Conservation (phyloP, 192 early-diverging fungal species). For the Thamnidium elegans region DNA sequence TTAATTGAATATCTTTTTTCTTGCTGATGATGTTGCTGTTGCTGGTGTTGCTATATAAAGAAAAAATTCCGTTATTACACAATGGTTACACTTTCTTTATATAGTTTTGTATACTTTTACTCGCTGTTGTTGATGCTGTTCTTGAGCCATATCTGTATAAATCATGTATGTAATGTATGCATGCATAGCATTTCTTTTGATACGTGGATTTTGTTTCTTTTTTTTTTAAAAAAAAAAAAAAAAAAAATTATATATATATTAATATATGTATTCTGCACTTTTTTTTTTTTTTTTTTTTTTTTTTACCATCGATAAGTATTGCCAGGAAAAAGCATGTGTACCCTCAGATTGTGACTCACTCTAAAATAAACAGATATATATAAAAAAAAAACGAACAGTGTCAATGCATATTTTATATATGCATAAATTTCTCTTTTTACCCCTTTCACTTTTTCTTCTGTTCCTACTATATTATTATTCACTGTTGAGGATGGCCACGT, state of each 20-base stretch:
- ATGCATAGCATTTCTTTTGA: constrained; percentile 49
- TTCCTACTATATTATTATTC: neutral
- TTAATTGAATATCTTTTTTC: neutral
- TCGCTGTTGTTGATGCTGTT: neutral
- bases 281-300: constrained; percentile 32
- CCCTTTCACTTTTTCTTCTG: constrained; percentile 3
- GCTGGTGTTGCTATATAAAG: constrained; percentile 1
- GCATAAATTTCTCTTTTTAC: neutral
- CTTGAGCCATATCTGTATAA: constrained; percentile 36
- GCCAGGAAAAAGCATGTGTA: constrained; percentile 21
- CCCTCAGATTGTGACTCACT: constrained; percentile 12
- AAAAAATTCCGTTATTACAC: neutral
- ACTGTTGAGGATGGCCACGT: neutral
- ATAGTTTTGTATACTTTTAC: constrained; percentile 1
- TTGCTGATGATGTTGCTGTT: neutral
- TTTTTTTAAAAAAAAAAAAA: too few relatives aligned
- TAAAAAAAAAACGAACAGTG: neutral
- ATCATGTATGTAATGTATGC: constrained; percentile 52
- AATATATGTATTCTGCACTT: too few relatives aligned
- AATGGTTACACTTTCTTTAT: neutral
- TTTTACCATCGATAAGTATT: constrained; percentile 25
- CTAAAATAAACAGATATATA: neutral
- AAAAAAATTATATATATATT: too few relatives aligned
- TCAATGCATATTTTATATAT: neutral
- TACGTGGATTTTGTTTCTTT: constrained; percentile 44